These are phyloP conservation scores for Venustampulla echinocandica DNA, from an alignment of 495 filamentous ascomycete species.

Conservation along the genomic window DNA sequence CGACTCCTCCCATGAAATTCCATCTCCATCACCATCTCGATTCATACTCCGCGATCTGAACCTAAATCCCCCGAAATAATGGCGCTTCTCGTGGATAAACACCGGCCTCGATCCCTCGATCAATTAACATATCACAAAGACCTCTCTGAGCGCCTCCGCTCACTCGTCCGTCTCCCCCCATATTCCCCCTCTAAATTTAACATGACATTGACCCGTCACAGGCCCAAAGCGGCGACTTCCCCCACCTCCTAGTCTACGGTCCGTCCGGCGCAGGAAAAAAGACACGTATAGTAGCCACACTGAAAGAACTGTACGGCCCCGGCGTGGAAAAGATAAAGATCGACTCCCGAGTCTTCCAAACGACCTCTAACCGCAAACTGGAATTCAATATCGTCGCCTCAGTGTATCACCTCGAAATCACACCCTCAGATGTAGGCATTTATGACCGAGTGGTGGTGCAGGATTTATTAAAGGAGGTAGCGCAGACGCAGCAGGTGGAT, in stretches of 20 bases:
- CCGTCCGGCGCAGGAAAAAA: conserved; percentile 97
- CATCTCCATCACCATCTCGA: too few relatives aligned
- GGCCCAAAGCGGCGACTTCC: conserved; percentile 95
- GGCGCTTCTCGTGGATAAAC: conserved; percentile 85
- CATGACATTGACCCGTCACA: conserved; percentile 28
- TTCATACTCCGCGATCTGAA: too few relatives aligned
- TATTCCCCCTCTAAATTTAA: conserved; percentile 2
- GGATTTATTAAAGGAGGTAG: conserved; percentile 93
- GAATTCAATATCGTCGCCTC: conserved; percentile 98
- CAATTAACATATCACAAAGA: conserved; percentile 80
- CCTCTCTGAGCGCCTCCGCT: conserved; percentile 77
- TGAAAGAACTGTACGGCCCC: conserved; percentile 85
- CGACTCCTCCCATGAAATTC: too few relatives aligned
- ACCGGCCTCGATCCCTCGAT: conserved; percentile 84
- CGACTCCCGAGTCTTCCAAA: conserved; percentile 91
- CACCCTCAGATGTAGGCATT: conserved; percentile 91
- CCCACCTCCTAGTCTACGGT: conserved; percentile 92
- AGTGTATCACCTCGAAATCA: conserved; percentile 96
- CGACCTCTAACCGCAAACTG: conserved; percentile 87
- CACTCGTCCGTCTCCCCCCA: conserved; percentile 50
- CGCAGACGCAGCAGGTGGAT: conserved; percentile 97
- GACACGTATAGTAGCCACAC: conserved; percentile 86
- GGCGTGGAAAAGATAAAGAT: conserved; percentile 97
- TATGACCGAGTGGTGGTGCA: conserved; percentile 94
- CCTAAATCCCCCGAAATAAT: conserved; percentile 26